phyloP scores from a whole-genome alignment of 768 basidiomycete genomes.

The Clavaria fumosa region DNA sequence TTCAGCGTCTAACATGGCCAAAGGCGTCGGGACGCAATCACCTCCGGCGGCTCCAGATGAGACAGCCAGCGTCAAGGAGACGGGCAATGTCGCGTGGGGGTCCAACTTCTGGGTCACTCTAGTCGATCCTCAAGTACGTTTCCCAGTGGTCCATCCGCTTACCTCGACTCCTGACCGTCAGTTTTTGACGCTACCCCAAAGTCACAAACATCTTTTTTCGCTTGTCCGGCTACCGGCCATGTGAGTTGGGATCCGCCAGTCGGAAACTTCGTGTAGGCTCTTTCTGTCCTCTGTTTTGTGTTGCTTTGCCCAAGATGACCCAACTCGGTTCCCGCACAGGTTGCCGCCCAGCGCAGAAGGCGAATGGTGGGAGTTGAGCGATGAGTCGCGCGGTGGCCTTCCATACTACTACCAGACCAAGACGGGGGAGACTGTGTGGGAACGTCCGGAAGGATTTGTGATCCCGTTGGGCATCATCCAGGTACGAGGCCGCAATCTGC shows the following conservation, averaged over 20 bases:
- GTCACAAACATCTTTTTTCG: conserved; percentile 66
- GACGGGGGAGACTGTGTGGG: conserved; percentile 85
- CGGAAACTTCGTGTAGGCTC: conserved; percentile 70
- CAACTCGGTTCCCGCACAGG: conserved; percentile 28
- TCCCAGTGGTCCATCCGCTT: conserved; percentile 4
- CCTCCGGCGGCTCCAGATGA: too few species aligned
- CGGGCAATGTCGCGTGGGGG: conserved; percentile 65
- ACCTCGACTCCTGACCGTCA: conserved; percentile 2
- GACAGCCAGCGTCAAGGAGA: too few species aligned
- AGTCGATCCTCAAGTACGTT: conserved; percentile 70
- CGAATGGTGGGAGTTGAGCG: conserved; percentile 92
- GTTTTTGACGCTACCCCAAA: conserved; percentile 14
- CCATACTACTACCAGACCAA: conserved; percentile 94
- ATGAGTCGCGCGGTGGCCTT: conserved; percentile 68
- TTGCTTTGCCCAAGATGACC: not conserved
- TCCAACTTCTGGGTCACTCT: conserved; percentile 92
- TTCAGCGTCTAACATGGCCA: too few species aligned
- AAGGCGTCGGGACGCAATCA: too few species aligned
- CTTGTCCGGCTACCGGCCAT: conserved; percentile 83
- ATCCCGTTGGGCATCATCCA: conserved; percentile 85
- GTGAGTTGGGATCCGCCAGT: conserved; percentile 89
- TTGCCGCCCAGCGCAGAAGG: conserved; percentile 73
- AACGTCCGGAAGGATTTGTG: conserved; percentile 76
- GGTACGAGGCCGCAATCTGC: too few species aligned
- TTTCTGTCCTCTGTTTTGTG: conserved; percentile 8